Percentiles rank a stretch among this genome's conserved stretches.
Conservation (phyloP, 345 rosid species). For the Adansonia digitata region DNA sequence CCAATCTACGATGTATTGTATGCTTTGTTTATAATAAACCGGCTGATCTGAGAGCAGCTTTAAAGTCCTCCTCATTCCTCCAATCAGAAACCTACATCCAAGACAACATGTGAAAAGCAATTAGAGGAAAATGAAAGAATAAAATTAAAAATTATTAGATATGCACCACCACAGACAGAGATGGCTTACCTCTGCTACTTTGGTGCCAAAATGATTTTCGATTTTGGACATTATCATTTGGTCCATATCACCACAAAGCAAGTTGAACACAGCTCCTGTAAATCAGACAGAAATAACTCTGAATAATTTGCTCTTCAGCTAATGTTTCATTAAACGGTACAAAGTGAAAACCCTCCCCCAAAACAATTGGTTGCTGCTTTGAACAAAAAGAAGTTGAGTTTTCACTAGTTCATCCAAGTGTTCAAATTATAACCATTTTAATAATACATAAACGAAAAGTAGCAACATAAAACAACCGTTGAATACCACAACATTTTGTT, state of each 20-base stretch:
- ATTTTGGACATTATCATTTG: constrained; percentile 56
- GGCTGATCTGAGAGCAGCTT: constrained; percentile 42
- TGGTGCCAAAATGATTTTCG: constrained; percentile 51
- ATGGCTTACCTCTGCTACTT: constrained; percentile 45
- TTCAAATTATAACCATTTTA: neutral
- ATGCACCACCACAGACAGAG: neutral
- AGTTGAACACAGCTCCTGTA: constrained; percentile 80
- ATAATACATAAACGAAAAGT: too few relatives aligned
- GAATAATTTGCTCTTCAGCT: neutral
- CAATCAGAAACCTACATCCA: constrained; percentile 39
- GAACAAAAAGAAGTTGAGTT: too few relatives aligned
- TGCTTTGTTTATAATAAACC: constrained; percentile 30
- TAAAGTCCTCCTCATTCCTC: constrained; percentile 42
- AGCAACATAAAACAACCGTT: neutral
- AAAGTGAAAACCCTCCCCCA: too few relatives aligned
- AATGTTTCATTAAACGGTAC: too few relatives aligned
- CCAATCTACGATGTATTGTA: too few relatives aligned
- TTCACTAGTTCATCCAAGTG: neutral
- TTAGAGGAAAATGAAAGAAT: neutral
- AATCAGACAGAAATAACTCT: neutral
- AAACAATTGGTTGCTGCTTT: too few relatives aligned
- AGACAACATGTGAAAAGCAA: neutral
- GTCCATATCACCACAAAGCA: constrained; percentile 47
- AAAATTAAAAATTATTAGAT: neutral
- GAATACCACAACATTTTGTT: neutral